phyloP scores from a whole-genome alignment of 306 rosid species.

The Gleditsia sinensis region DNA sequence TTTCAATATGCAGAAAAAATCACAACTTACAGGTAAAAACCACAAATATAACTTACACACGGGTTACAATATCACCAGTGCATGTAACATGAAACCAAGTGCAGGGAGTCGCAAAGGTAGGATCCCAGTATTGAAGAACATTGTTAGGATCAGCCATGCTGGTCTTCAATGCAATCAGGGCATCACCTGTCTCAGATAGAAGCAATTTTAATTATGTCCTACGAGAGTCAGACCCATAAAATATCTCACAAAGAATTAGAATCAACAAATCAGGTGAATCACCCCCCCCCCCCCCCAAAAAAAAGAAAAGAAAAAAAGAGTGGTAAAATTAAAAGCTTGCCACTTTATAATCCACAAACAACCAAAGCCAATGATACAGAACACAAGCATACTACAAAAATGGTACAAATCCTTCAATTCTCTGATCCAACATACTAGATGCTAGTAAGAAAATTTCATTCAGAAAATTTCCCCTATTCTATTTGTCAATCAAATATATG shows the following conservation, averaged over 20 bases:
- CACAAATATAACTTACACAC: conserved; percentile 70
- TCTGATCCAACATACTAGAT: no score
- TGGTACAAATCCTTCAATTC: not conserved
- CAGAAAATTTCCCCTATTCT: conserved; percentile 31
- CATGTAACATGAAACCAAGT: conserved; percentile 97
- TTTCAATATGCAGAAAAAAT: conserved; percentile 6
- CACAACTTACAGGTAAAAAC: conserved; percentile 19
- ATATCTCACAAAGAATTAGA: not conserved
- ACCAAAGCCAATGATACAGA: not conserved
- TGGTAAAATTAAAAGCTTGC: no score
- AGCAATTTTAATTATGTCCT: conserved; percentile 33
- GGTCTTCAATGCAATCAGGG: conserved; percentile 80
- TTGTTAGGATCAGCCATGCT: conserved; percentile 80
- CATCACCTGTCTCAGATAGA: conserved; percentile 69
- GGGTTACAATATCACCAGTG: conserved; percentile 78
- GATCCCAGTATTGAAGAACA: conserved; percentile 92
- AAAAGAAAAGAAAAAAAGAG: no score
- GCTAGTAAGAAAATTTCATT: no score
- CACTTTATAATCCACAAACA: no score
- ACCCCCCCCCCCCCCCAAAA: not conserved
- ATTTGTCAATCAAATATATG: conserved; percentile 19
- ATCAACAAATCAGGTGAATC: not conserved
- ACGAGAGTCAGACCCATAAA: not conserved
- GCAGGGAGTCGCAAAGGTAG: conserved; percentile 91
- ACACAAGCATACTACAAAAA: conserved; percentile 15